Evolutionary conservation across 176 grass and related monocot species (phyloP).

Genomic region (maize (Zea mays)): Zm-B73-REFERENCE-NAM-5.0 NC_050100.1:39698501-39699000

Average conservation of each 20-base stretch:
- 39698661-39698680: too few relatives aligned
- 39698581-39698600: neutral
- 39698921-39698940: constrained; percentile 18
- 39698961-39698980: neutral
- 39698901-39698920: neutral
- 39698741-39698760: too few relatives aligned
- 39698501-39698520: neutral
- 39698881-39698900: constrained; percentile 5
- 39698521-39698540: neutral
- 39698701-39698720: too few relatives aligned
- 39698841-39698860: constrained; percentile 17
- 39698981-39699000: constrained; percentile 9
- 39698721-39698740: too few relatives aligned
- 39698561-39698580: neutral
- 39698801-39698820: too few relatives aligned
- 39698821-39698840: neutral
- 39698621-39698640: neutral
- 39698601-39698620: constrained; percentile 1
- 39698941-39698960: neutral
- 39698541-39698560: constrained; percentile 9
- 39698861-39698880: neutral
- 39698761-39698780: too few relatives aligned
- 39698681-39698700: too few relatives aligned
- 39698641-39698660: neutral
- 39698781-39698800: too few relatives aligned